Percentiles rank a stretch among this genome's conserved stretches.
Conservation (phyloP, 208 protist species). For the Trypanosoma boissoni region DNA sequence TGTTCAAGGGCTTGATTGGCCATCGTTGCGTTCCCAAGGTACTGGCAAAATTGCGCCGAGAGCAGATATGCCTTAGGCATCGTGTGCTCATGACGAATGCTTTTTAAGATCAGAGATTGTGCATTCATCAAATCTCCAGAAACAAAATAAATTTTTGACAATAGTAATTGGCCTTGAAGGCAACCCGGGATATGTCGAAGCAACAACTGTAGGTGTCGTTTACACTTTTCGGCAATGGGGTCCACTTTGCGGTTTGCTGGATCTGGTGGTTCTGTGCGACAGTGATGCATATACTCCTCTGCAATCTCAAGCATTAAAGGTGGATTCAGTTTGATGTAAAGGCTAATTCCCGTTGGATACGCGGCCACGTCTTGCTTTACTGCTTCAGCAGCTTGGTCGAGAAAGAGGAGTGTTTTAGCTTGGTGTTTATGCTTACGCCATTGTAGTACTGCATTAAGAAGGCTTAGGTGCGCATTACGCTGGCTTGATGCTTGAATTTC, state of each 20-base stretch:
- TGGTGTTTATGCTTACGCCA: slow-evolving; percentile 72
- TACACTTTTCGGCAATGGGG: slow-evolving; percentile 63
- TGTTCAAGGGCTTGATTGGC: slow-evolving; percentile 87
- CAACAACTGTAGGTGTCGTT: slow-evolving; percentile 73
- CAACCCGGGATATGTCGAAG: slow-evolving; percentile 80
- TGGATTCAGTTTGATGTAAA: slow-evolving; percentile 76
- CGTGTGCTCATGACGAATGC: slow-evolving; percentile 70
- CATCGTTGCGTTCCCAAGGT: slow-evolving; percentile 73
- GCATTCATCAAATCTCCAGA: slow-evolving; percentile 73
- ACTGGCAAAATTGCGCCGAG: slow-evolving; percentile 87
- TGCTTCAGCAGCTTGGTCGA: slow-evolving; percentile 82
- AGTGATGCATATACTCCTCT: slow-evolving; percentile 84
- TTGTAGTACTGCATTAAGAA: slow-evolving; percentile 76
- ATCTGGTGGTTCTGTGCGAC: slow-evolving; percentile 85
- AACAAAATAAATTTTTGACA: slow-evolving; percentile 82
- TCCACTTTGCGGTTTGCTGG: slow-evolving; percentile 53
- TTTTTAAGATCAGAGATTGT: slow-evolving; percentile 59
- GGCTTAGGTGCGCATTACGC: slow-evolving; percentile 72
- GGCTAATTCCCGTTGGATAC: slow-evolving; percentile 36
- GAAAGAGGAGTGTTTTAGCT: slow-evolving; percentile 42
- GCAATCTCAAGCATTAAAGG: slow-evolving; percentile 82
- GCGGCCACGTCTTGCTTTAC: slow-evolving; percentile 56
- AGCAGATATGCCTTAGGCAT: slow-evolving; percentile 87
- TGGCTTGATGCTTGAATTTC: slow-evolving; percentile 78
- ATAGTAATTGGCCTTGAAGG: slow-evolving; percentile 84